These are phyloP conservation scores for Eucalyptus regnans DNA, from an alignment of 345 rosid genomes.

Conservation along the genomic window DNA sequence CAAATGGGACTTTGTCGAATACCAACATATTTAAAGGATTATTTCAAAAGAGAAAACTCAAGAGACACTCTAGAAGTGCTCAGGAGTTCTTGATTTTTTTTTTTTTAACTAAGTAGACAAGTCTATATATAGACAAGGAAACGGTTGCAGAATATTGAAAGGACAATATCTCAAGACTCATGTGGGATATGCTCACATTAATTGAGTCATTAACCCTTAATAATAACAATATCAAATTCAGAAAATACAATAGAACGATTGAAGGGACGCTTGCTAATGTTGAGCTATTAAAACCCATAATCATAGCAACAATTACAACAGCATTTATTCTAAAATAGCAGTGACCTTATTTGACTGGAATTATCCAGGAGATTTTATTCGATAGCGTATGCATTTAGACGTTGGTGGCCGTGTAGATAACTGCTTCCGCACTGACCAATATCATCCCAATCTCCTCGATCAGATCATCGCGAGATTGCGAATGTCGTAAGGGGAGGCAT, in stretches of 20 bases:
- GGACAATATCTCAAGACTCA: neutral
- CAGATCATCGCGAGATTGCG: neutral
- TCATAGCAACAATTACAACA: neutral
- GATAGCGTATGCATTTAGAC: neutral
- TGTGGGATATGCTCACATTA: neutral
- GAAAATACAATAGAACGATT: neutral
- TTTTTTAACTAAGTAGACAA: neutral
- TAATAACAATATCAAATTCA: neutral
- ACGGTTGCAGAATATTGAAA: neutral
- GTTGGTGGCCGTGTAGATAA: neutral
- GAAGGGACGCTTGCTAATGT: neutral
- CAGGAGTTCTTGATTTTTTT: neutral
- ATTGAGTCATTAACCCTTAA: neutral
- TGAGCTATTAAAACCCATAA: too few relatives aligned
- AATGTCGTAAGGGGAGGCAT: constrained; percentile 1
- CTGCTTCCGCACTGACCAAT: neutral
- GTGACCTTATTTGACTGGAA: neutral
- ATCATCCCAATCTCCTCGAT: neutral
- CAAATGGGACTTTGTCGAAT: neutral
- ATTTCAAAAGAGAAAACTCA: too few relatives aligned
- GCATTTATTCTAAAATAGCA: neutral
- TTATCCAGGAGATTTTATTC: neutral
- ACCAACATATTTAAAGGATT: neutral
- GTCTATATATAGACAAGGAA: neutral
- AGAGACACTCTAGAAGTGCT: neutral